Conservation (phyloP, 805 yeast species). For the Starmerella cellae region DNA sequence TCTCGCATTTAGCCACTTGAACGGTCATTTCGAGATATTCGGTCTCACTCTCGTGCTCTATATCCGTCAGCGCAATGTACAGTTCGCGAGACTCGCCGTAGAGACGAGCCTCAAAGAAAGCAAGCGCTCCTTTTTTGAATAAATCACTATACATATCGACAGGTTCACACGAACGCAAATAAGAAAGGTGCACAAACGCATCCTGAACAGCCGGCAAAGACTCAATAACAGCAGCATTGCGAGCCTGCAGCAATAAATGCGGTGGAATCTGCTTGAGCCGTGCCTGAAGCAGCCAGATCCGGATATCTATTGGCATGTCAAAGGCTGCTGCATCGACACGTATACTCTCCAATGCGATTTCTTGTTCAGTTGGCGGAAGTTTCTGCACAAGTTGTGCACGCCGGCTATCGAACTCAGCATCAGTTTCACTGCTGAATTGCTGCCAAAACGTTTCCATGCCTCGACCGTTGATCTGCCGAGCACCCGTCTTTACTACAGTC, state of each 20-base stretch:
- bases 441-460: constrained; percentile 49
- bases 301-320: constrained; percentile 69
- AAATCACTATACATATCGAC: constrained; percentile 53
- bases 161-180: constrained; percentile 43
- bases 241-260: constrained; percentile 13
- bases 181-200: constrained; percentile 56
- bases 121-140: constrained; percentile 60
- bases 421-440: constrained; percentile 36
- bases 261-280: constrained; percentile 43
- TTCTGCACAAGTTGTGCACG: constrained; percentile 26
- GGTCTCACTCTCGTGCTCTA: constrained; percentile 20
- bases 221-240: constrained; percentile 20
- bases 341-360: not conserved
- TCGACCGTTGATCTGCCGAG: constrained; percentile 74
- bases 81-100: constrained; percentile 66
- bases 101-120: constrained; percentile 52
- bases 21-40: constrained; percentile 31
- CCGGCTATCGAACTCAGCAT: constrained; percentile 72
- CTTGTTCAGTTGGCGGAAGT: constrained; percentile 1
- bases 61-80: constrained; percentile 42
- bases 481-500: constrained; percentile 49
- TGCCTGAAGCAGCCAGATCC: constrained; percentile 65
- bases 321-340: constrained; percentile 19
- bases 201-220: constrained; percentile 38
- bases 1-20: constrained; percentile 62